Evolutionary conservation across 2,329 filamentous ascomycete species (phyloP).

Genomic region (Cadophora luteo-olivacea): DNA sequence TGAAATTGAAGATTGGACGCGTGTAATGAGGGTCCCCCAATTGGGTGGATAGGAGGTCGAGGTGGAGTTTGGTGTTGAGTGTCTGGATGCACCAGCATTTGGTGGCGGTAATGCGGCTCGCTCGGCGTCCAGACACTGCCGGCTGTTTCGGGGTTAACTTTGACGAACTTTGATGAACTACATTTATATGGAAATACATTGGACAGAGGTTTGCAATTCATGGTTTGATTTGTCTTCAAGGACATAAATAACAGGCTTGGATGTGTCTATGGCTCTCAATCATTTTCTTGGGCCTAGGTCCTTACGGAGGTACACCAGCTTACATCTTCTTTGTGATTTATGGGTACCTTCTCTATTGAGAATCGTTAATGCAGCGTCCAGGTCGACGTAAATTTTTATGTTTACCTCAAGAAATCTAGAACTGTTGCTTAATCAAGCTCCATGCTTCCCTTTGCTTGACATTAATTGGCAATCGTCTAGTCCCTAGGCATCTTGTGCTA

Average conservation of each 20-base stretch:
- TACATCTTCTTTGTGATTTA: too few species aligned
- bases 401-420: background rate
- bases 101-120: background rate
- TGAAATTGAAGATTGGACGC: constrained; percentile 1
- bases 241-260: background rate
- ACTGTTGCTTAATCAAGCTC: background rate
- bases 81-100: background rate
- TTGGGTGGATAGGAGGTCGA: constrained; percentile 12
- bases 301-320: too few species aligned
- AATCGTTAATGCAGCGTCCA: too few species aligned
- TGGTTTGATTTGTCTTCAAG: background rate
- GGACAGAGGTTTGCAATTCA: background rate
- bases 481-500: background rate
- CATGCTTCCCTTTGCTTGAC: background rate
- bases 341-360: too few species aligned
- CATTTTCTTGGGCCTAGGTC: too few species aligned
- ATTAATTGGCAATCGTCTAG: constrained; percentile 1
- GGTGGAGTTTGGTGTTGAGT: constrained; percentile 4
- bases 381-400: background rate
- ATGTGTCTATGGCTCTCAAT: too few species aligned
- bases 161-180: background rate
- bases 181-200: background rate
- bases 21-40: constrained; percentile 14
- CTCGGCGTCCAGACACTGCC: background rate
- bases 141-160: constrained; percentile 1